These are phyloP conservation scores for Fusarium sp. DNA, from an alignment of 2,329 filamentous ascomycete species.

Conservation along the genomic window DNA sequence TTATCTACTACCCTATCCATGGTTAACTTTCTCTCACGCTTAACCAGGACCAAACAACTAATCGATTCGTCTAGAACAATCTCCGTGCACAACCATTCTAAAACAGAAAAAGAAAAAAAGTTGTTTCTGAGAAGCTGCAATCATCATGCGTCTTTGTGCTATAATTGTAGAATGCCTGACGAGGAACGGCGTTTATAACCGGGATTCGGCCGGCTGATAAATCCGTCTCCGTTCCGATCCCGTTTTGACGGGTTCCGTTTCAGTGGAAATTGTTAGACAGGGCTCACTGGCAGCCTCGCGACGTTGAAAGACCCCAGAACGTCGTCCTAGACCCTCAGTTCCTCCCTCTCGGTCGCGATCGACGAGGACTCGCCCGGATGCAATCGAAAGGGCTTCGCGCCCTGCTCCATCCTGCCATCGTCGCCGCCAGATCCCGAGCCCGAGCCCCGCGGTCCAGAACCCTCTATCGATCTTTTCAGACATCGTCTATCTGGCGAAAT, in stretches of 20 bases:
- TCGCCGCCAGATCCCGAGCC: slow-evolving; percentile 46
- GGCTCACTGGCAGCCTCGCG: slow-evolving; percentile 35
- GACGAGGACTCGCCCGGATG: slow-evolving; percentile 52
- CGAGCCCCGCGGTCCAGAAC: slow-evolving; percentile 24
- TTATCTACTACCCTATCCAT: not conserved
- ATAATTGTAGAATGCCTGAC: not conserved
- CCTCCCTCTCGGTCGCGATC: slow-evolving; percentile 14
- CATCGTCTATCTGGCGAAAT: slow-evolving; percentile 38
- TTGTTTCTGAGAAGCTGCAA: not conserved
- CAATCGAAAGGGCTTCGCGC: slow-evolving; percentile 51
- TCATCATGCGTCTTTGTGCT: not conserved
- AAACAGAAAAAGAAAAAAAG: not conserved
- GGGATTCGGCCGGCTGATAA: slow-evolving; percentile 31
- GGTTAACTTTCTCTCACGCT: not conserved
- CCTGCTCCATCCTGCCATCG: slow-evolving; percentile 49
- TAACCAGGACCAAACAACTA: too few relatives aligned
- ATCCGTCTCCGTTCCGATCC: slow-evolving; percentile 8
- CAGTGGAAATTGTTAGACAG: slow-evolving; percentile 38
- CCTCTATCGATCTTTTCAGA: slow-evolving; percentile 46
- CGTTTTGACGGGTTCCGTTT: slow-evolving; percentile 17
- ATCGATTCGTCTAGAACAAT: too few relatives aligned
- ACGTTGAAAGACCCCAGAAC: slow-evolving; percentile 10
- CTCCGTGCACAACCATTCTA: too few relatives aligned
- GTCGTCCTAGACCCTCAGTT: slow-evolving; percentile 5
- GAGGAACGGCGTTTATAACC: slow-evolving; percentile 11